Evolutionary conservation across 371 early-diverging fungal genomes (phyloP).

Genomic region (Blyttiomyces sp.): DNA sequence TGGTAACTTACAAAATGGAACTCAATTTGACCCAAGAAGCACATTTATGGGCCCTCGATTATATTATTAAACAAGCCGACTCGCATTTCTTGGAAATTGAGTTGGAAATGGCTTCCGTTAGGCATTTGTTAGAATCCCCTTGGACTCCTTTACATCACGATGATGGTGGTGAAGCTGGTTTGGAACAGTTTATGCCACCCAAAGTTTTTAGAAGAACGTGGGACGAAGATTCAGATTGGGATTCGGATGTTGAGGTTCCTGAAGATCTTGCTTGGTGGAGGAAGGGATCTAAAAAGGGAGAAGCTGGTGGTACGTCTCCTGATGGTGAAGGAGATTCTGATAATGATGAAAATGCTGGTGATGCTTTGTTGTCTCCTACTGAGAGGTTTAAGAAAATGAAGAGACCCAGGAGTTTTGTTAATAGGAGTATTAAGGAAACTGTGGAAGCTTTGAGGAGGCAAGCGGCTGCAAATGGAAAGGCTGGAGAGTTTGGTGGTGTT

Average conservation of each 20-base stretch:
- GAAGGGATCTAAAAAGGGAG: neutral
- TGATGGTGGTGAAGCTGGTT: constrained; percentile 8
- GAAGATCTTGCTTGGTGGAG: constrained; percentile 25
- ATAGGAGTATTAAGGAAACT: too few species aligned
- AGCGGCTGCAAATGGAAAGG: neutral
- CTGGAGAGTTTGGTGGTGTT: neutral
- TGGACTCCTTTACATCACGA: constrained; percentile 12
- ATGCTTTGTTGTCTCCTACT: too few species aligned
- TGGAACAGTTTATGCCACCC: constrained; percentile 21
- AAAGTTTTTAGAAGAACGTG: constrained; percentile 19
- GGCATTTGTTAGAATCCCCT: constrained; percentile 25
- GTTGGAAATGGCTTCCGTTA: constrained; percentile 28
- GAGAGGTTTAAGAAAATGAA: too few species aligned
- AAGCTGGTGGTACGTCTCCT: neutral
- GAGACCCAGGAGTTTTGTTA: too few species aligned
- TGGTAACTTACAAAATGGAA: constrained; percentile 31
- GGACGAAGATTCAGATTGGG: constrained; percentile 39
- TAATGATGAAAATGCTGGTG: neutral
- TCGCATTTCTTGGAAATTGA: constrained; percentile 26
- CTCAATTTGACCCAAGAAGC: constrained; percentile 32
- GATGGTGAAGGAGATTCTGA: neutral
- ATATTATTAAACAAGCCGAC: constrained; percentile 23
- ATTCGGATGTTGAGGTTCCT: constrained; percentile 34
- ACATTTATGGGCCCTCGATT: constrained; percentile 22
- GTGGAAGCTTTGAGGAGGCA: neutral